Percentiles rank a stretch among this genome's conserved stretches.
Conservation (phyloP, 371 early-diverging fungal species). For the Furculomyces boomerangus region DNA sequence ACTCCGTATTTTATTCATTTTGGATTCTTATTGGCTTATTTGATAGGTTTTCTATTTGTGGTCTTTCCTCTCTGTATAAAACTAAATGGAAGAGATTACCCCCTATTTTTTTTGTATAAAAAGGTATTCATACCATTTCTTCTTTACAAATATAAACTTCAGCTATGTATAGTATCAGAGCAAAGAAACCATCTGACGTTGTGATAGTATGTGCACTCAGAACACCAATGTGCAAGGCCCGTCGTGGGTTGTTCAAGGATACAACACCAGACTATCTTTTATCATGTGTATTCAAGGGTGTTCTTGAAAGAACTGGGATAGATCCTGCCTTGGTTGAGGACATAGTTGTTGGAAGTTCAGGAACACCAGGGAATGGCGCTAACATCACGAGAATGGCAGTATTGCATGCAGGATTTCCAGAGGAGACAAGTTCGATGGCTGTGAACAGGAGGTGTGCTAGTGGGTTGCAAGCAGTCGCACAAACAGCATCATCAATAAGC, state of each 20-base stretch:
- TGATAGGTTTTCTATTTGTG: no score
- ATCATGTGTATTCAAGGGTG: constrained; percentile 64
- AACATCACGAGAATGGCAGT: constrained; percentile 90
- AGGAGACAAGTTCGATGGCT: constrained; percentile 60
- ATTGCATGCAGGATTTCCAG: constrained; percentile 86
- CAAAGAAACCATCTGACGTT: constrained; percentile 69
- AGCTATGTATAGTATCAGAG: no score
- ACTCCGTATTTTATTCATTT: no score
- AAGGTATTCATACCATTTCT: no score
- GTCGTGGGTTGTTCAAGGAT: constrained; percentile 89
- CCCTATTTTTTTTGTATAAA: no score
- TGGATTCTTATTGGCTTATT: no score
- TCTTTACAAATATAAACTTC: no score
- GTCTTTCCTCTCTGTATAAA: no score
- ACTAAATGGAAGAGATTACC: no score
- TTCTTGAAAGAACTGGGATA: constrained; percentile 59
- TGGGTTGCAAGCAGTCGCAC: constrained; percentile 87
- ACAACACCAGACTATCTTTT: constrained; percentile 79
- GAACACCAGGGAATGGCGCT: constrained; percentile 86
- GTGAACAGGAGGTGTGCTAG: constrained; percentile 96
- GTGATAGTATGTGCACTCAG: constrained; percentile 76
- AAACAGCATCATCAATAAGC: constrained; percentile 80
- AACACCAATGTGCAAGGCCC: constrained; percentile 79
- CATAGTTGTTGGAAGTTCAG: constrained; percentile 86
- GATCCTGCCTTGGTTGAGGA: constrained; percentile 84